Evolutionary conservation across 108 stramenopile genomes (phyloP).

Genomic region (Bacterosira constricta): DNA sequence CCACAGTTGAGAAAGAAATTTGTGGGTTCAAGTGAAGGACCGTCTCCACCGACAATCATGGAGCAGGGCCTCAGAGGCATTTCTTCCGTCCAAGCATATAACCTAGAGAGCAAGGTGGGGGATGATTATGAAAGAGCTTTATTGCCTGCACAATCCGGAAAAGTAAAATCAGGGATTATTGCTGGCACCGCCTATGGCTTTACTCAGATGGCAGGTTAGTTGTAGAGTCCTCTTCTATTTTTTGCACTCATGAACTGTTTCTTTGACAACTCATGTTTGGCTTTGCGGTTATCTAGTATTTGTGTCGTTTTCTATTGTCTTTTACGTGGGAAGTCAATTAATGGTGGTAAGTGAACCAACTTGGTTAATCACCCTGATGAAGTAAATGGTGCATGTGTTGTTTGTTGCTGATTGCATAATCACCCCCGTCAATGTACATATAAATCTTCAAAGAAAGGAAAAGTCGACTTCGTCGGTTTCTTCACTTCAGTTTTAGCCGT

Average conservation of each 20-base stretch:
- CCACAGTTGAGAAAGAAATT: slow-evolving; percentile 6
- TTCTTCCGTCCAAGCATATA: slow-evolving; percentile 56
- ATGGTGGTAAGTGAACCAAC: no score
- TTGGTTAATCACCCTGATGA: no score
- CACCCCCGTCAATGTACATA: no score
- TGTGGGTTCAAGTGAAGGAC: neutral
- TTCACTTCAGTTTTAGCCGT: slow-evolving; percentile 51
- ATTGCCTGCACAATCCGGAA: slow-evolving; percentile 20
- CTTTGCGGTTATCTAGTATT: slow-evolving; percentile 11
- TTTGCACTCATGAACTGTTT: neutral
- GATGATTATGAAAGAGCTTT: slow-evolving; percentile 45
- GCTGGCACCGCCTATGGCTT: slow-evolving; percentile 50
- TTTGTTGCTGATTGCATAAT: no score
- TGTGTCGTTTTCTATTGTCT: slow-evolving; percentile 45
- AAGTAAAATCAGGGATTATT: slow-evolving; percentile 49
- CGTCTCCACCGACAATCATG: slow-evolving; percentile 39
- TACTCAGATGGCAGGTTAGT: slow-evolving; percentile 34
- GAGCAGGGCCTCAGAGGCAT: slow-evolving; percentile 45
- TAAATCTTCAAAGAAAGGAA: no score
- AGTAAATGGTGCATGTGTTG: no score
- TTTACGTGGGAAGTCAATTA: slow-evolving; percentile 39
- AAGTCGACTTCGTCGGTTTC: slow-evolving; percentile 37
- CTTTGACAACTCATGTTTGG: neutral
- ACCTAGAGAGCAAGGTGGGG: slow-evolving; percentile 49
- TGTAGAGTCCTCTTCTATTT: neutral